Percentiles rank a stretch among this genome's conserved stretches.
These are phyloP conservation scores for Tuber borchii DNA, from an alignment of 495 filamentous ascomycete species.

Conservation along the genomic window DNA sequence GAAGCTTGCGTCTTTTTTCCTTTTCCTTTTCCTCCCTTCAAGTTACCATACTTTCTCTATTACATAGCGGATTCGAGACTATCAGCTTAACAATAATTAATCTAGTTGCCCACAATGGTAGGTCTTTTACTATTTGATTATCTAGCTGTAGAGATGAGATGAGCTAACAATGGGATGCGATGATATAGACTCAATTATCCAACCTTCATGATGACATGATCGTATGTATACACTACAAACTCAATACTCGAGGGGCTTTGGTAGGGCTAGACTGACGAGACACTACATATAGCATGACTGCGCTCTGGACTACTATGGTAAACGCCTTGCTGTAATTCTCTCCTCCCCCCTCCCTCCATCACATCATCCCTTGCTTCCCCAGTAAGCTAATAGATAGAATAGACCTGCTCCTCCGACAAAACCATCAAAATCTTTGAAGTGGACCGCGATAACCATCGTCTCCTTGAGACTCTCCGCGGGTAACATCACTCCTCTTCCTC, in stretches of 20 bases:
- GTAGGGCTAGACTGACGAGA: slow-evolving; percentile 11
- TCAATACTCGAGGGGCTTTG: slow-evolving; percentile 4
- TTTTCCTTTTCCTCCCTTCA: background rate
- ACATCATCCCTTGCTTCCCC: background rate
- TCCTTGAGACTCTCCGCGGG: slow-evolving; percentile 93
- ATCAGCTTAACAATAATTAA: background rate
- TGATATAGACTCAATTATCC: slow-evolving; percentile 66
- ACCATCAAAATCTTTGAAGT: slow-evolving; percentile 99
- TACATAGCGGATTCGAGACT: background rate
- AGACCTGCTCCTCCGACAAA: slow-evolving; percentile 91
- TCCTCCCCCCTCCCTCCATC: background rate
- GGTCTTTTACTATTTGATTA: background rate
- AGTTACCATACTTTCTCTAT: background rate
- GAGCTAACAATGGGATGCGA: slow-evolving; percentile 1
- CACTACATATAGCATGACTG: slow-evolving; percentile 71
- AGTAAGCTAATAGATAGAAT: background rate
- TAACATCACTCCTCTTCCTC: slow-evolving; percentile 46
- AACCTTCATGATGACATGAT: slow-evolving; percentile 99
- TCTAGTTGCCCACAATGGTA: background rate
- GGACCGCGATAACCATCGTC: slow-evolving; percentile 82
- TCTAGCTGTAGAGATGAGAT: background rate
- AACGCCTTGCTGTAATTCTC: slow-evolving; percentile 61
- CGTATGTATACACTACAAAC: slow-evolving; percentile 55
- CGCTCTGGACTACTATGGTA: slow-evolving; percentile 95
- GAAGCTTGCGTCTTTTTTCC: background rate